Evolutionary conservation across 2,329 filamentous ascomycete genomes (phyloP).

Genomic region (Cadophora luteo-olivacea): DNA sequence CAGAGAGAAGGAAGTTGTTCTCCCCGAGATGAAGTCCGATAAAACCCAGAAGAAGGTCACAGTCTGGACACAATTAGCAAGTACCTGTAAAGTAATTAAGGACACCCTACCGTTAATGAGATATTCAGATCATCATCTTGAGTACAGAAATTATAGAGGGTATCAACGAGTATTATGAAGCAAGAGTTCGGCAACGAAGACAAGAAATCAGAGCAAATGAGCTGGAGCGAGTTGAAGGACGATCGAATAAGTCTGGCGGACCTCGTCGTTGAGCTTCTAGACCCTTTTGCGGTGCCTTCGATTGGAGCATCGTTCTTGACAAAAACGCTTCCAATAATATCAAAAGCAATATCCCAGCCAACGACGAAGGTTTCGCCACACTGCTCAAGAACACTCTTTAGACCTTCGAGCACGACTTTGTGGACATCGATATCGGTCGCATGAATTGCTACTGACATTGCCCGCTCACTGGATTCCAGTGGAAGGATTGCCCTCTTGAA

Average conservation of each 20-base stretch:
- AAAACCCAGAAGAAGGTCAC: slow-evolving; percentile 97
- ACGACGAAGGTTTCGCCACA: slow-evolving; percentile 83
- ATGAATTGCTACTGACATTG: slow-evolving; percentile 62
- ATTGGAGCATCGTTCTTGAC: slow-evolving; percentile 47
- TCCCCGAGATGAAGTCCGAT: slow-evolving; percentile 80
- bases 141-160: slow-evolving; percentile 85
- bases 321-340: slow-evolving; percentile 85
- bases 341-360: slow-evolving; percentile 87
- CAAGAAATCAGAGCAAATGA: slow-evolving; percentile 95
- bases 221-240: slow-evolving; percentile 86
- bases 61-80: slow-evolving; percentile 57
- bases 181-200: slow-evolving; percentile 73
- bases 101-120: slow-evolving; percentile 74
- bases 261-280: slow-evolving; percentile 50
- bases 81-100: slow-evolving; percentile 27
- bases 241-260: slow-evolving; percentile 82
- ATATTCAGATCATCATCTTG: slow-evolving; percentile 95
- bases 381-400: slow-evolving; percentile 84
- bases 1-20: slow-evolving; percentile 63
- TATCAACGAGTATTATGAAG: slow-evolving; percentile 81
- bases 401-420: slow-evolving; percentile 76
- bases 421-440: slow-evolving; percentile 80
- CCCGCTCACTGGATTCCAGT: slow-evolving; percentile 60
- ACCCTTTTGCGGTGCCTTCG: slow-evolving; percentile 28
- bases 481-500: slow-evolving; percentile 66